Conservation (phyloP, 2,329 filamentous ascomycete genomes). For the Phialophora expanda region DNA sequence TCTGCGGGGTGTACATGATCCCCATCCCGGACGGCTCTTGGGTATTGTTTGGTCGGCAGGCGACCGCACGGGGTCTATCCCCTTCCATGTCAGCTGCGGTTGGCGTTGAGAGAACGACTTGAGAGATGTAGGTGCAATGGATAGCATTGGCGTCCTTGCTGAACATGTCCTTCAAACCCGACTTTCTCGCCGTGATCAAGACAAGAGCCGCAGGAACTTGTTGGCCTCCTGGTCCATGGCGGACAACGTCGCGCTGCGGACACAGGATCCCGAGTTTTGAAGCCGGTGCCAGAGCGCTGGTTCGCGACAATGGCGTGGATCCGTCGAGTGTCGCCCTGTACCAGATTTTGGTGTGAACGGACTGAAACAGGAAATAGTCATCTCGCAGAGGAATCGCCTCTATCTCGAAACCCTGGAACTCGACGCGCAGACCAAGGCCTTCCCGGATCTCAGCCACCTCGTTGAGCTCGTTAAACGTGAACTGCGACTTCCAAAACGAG, state of each 20-base stretch:
- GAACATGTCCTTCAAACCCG: conserved; percentile 18
- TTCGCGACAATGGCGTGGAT: not conserved
- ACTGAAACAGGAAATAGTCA: conserved; percentile 17
- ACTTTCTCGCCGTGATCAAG: conserved; percentile 14
- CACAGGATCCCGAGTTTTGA: conserved; percentile 13
- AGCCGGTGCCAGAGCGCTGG: not conserved
- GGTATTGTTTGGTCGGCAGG: conserved; percentile 5
- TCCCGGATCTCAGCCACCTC: conserved; percentile 14
- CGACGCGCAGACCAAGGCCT: conserved; percentile 14
- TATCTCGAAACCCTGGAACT: conserved; percentile 20
- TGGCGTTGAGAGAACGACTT: conserved; percentile 18
- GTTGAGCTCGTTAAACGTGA: conserved; percentile 4
- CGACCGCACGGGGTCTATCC: not conserved
- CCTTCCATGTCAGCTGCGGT: conserved; percentile 10
- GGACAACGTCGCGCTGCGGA: conserved; percentile 11
- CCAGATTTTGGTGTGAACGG: conserved; percentile 18
- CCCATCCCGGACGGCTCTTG: conserved; percentile 20
- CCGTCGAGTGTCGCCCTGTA: conserved; percentile 18
- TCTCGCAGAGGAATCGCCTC: conserved; percentile 8
- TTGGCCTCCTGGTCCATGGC: conserved; percentile 9
- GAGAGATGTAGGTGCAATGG: conserved; percentile 18
- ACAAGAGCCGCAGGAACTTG: conserved; percentile 20
- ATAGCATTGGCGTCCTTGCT: conserved; percentile 4
- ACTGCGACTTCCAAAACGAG: conserved; percentile 23
- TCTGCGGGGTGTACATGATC: conserved; percentile 19